Conservation (phyloP, 192 early-diverging fungal genomes). For the Backusella westeae region DNA sequence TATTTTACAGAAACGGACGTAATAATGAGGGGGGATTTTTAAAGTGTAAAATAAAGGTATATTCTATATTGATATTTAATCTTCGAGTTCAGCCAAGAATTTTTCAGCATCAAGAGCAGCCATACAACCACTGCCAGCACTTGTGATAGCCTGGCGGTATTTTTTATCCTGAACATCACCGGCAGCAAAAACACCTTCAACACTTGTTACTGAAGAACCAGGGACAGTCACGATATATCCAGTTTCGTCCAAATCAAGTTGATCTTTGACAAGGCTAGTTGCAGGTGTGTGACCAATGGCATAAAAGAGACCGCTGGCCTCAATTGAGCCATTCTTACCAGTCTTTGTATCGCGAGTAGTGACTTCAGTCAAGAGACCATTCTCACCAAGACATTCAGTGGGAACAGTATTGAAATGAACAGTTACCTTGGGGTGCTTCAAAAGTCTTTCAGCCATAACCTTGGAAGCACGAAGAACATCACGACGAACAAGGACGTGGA, state of each 20-base stretch:
- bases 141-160: slow-evolving; percentile 99
- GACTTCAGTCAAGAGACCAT: slow-evolving; percentile 67
- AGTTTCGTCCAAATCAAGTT: slow-evolving; percentile 79
- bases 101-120: slow-evolving; percentile 95
- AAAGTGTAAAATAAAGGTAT: neutral
- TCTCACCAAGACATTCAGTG: slow-evolving; percentile 84
- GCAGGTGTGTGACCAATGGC: slow-evolving; percentile 97
- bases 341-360: slow-evolving; percentile 78
- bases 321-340: slow-evolving; percentile 57
- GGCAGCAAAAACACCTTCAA: slow-evolving; percentile 93
- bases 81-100: slow-evolving; percentile 73
- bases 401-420: slow-evolving; percentile 89
- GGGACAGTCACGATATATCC: slow-evolving; percentile 85
- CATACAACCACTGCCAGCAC: slow-evolving; percentile 96
- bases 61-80: neutral
- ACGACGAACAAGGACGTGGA: slow-evolving; percentile 90
- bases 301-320: slow-evolving; percentile 93
- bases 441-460: slow-evolving; percentile 91
- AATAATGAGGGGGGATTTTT: neutral
- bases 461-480: slow-evolving; percentile 95
- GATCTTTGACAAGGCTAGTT: slow-evolving; percentile 69
- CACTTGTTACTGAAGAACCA: slow-evolving; percentile 77
- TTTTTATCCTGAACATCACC: slow-evolving; percentile 96
- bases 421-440: slow-evolving; percentile 86
- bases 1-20: neutral